Evolutionary conservation across 805 yeast species (phyloP), one percentile per base, ranked within the genome.

Genomic region (Starmera quercuum): DNA sequence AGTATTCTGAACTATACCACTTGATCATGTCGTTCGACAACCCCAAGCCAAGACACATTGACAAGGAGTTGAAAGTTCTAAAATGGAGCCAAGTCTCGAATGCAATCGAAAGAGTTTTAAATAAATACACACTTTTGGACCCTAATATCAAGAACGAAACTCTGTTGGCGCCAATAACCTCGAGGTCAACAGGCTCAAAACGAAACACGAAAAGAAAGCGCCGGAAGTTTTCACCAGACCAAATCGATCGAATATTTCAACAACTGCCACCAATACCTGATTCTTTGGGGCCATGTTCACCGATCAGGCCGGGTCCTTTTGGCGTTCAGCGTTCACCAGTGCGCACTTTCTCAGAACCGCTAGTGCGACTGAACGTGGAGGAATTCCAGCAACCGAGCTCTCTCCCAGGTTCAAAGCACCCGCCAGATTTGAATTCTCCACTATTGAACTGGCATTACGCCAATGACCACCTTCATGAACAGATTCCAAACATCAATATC

Each of bases 21-120:
- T 43, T 68, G 32, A 66, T 79, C 24, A 79, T 79, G 85, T 56
- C 64, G 21, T 78, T 71, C 62, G 71, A 70, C 20, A 64, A 64
- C 36, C 86, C 86, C 2, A 63, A 74, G 42, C 86, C 86, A 5
- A 58, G 86, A 27, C 77, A 76, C 42, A 79, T 79, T 29, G 85
- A 76, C 45, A 79, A 79, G 50, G 83, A 78, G 48, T 69, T 79
- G 39, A 79, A 79, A 48, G 83, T 79, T 4, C 73, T 79, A 45
- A 60, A 62, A 18, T 79, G 86, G 86, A 46, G 51, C 15, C 62
- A 66, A 29, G 54, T 79, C 18, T 68, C 61, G 25, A 62, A 56
- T 20, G 85, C 85, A 0, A 47, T 78, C 32, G 53, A 58, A 18
- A 77, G 73, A 46, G 79, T 79, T 11, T 62, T 75, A 22, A 59